Conservation (phyloP, 2,329 filamentous ascomycete genomes). For the Aulographum hederae region DNA sequence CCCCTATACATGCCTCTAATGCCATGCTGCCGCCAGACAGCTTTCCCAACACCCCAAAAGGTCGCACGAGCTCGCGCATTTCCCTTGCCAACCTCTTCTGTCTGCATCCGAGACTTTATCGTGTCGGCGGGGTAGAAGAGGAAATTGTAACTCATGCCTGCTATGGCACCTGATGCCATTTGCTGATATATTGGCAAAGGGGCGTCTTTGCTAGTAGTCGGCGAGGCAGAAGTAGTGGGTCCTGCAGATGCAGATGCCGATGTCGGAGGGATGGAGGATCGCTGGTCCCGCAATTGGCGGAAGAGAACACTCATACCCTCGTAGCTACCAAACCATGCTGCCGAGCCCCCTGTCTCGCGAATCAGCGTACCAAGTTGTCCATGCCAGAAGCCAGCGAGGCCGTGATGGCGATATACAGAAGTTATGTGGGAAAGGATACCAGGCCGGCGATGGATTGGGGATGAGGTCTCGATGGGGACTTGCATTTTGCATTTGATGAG, state of each 20-base stretch:
- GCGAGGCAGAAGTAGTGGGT: conserved; percentile 2
- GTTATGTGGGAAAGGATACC: conserved; percentile 51
- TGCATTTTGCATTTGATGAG: conserved; percentile 98
- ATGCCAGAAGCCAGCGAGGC: conserved; percentile 78
- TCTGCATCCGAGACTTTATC: conserved; percentile 95
- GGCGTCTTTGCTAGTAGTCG: conserved; percentile 16
- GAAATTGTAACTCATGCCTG: conserved; percentile 92
- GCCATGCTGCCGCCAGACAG: conserved; percentile 69
- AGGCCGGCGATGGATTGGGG: conserved; percentile 29
- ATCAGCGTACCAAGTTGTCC: conserved; percentile 88
- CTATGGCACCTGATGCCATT: conserved; percentile 68
- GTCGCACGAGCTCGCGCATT: conserved; percentile 31
- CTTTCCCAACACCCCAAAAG: conserved; percentile 53
- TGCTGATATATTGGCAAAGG: conserved; percentile 70
- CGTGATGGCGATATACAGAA: conserved; percentile 67
- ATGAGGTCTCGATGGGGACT: conserved; percentile 35
- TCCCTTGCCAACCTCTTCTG: conserved; percentile 45
- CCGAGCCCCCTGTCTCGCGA: conserved; percentile 79
- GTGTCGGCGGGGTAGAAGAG: conserved; percentile 95
- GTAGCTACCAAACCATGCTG: conserved; percentile 73
- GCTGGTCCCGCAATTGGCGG: conserved; percentile 32
- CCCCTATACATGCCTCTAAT: conserved; percentile 77
- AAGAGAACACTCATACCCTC: conserved; percentile 46
- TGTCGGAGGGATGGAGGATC: conserved; percentile 8
- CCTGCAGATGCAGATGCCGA: conserved; percentile 22